These are phyloP conservation scores for Candida berthetii DNA, from an alignment of 805 yeast species.

Conservation along the genomic window DNA sequence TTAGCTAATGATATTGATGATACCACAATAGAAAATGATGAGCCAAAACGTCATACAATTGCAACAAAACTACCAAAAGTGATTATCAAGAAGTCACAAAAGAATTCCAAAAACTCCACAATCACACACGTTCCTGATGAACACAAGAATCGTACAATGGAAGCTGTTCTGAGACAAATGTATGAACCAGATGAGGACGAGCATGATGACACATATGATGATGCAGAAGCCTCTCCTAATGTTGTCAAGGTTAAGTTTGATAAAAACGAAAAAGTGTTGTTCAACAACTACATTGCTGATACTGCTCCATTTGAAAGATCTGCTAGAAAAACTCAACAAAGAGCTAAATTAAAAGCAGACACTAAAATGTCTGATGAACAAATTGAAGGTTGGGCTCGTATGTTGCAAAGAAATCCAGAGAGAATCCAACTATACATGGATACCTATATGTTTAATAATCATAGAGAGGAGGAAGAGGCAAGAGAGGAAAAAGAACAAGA, in stretches of 20 bases:
- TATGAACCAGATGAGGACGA: conserved; percentile 82
- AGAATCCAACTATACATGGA: conserved; percentile 60
- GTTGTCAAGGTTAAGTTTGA: conserved; percentile 22
- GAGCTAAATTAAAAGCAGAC: conserved; percentile 44
- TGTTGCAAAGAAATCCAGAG: conserved; percentile 60
- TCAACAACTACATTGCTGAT: conserved; percentile 47
- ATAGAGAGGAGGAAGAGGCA: not conserved
- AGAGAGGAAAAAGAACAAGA: conserved; percentile 8
- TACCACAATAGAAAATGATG: conserved; percentile 16
- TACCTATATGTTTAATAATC: conserved; percentile 38
- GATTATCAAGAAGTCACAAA: conserved; percentile 4
- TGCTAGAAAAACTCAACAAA: conserved; percentile 41
- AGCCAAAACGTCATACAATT: not conserved
- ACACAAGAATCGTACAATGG: conserved; percentile 49
- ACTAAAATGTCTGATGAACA: conserved; percentile 84
- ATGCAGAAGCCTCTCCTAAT: conserved; percentile 28
- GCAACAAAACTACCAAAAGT: conserved; percentile 6
- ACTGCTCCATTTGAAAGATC: conserved; percentile 40
- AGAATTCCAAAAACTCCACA: conserved; percentile 2
- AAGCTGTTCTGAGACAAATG: conserved; percentile 54
- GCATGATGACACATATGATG: conserved; percentile 73
- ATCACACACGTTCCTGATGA: conserved; percentile 34
- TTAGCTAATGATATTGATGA: conserved; percentile 26
- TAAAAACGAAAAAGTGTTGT: conserved; percentile 47
- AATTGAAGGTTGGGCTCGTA: conserved; percentile 88